Conservation (phyloP, 768 basidiomycete genomes). For the Russula emetica region DNA sequence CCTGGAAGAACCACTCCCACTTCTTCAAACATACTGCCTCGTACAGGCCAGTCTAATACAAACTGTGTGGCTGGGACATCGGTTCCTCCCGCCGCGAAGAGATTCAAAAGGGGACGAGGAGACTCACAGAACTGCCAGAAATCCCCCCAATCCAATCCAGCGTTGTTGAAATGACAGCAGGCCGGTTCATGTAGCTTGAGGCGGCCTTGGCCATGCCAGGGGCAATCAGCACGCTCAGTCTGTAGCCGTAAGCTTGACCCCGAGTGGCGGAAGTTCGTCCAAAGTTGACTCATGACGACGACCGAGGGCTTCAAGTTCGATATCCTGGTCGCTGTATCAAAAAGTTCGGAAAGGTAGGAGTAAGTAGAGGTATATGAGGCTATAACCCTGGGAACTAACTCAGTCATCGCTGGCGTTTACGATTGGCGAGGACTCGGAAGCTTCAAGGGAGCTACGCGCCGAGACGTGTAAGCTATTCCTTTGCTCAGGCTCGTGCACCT, state of each 20-base stretch:
- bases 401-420: not conserved
- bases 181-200: constrained; percentile 10
- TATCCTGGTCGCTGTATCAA: not conserved
- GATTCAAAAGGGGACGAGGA: too few relatives aligned
- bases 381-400: not conserved
- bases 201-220: constrained; percentile 6
- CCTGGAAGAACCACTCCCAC: constrained; percentile 17
- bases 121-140: constrained; percentile 13
- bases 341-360: not conserved
- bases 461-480: not conserved
- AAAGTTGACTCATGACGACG: not conserved
- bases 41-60: constrained; percentile 13
- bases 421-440: not conserved
- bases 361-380: not conserved
- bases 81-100: not conserved
- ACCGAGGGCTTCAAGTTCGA: not conserved
- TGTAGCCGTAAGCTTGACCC: constrained; percentile 15
- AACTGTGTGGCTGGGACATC: not conserved
- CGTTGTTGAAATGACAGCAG: constrained; percentile 8
- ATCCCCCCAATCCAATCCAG: constrained; percentile 12
- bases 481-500: not conserved
- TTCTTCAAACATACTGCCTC: not conserved
- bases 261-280: not conserved
- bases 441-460: not conserved
- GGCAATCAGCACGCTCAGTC: not conserved